Base-by-base conservation (phyloP, 2,329 filamentous ascomycete species). In the Pseudocercospora pini-densiflorae region DNA sequence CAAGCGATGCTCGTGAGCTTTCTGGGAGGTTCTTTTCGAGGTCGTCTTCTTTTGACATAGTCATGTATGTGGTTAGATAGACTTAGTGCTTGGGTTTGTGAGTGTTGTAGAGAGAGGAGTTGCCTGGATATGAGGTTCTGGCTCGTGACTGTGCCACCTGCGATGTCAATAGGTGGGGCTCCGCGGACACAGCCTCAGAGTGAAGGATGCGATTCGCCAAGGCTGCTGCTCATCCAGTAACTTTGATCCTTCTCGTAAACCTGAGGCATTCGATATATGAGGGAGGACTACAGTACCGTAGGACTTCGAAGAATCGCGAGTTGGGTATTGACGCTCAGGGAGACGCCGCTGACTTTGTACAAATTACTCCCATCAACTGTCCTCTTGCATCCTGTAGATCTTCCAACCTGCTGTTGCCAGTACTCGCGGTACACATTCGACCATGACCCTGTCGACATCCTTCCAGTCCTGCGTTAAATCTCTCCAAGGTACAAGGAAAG, bases 401-500 rank as follows among this genome's bases (percentile, higher is more conserved):
- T 69, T 73, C 73, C 74, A 77, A n/a, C 74, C 75, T 12, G 72
- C 73, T 31, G 65, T 70, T 19, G 71, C 74, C 29, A 77, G 61
- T 5, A 77, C 71, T 53, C 72, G 61, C 2, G 76, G 76, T 23
- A 77, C 76, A 59, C 75, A 77, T 62, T 77, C 75, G 27, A 78
- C 77, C 76, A 77, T 78, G 6, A 77, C 77, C 2, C 75, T 68
- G 73, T 78, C 77, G 3, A 78, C 75, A 59, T 77, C 75, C 61
- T 73, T 75, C 75, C 75, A 77, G 54, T 76, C 74, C 69, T 77
- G 71, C 33, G 72, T 74, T 31, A 78, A 57, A 67, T 78, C 77
- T 57, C 74, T 65, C 75, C 76, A 78, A 9, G 77, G 77, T 10
- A 77, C 74, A 24, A 78, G 43, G 65, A 77, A 78, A 14, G 77